These are phyloP conservation scores for Penicillium italicum DNA, from an alignment of 2,329 filamentous ascomycete genomes.

Conservation along the genomic window DNA sequence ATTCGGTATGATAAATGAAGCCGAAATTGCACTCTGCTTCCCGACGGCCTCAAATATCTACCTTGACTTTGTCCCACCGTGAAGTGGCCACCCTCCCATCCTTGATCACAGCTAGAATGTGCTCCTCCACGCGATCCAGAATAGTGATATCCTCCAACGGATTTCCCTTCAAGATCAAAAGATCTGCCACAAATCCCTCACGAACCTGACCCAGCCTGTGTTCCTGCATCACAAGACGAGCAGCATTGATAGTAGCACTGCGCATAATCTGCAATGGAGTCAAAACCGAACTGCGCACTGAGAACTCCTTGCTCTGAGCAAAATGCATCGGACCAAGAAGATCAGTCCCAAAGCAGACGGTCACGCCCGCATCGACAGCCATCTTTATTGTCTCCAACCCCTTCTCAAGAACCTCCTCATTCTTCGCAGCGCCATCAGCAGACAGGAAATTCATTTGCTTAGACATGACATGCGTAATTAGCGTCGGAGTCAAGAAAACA, in stretches of 20 bases:
- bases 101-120: constrained; percentile 53
- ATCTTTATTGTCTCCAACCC: constrained; percentile 50
- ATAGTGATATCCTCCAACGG: constrained; percentile 55
- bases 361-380: constrained; percentile 52
- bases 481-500: constrained; percentile 53
- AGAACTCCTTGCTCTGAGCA: constrained; percentile 52
- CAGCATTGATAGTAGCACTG: constrained; percentile 53
- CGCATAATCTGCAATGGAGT: constrained; percentile 46
- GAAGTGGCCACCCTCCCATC: constrained; percentile 47
- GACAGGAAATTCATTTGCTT: constrained; percentile 35
- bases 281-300: constrained; percentile 44
- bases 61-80: neutral
- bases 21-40: neutral
- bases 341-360: constrained; percentile 56
- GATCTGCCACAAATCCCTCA: constrained; percentile 51
- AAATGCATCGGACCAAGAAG: constrained; percentile 50
- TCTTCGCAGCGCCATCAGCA: constrained; percentile 47
- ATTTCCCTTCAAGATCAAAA: constrained; percentile 52
- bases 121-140: constrained; percentile 48
- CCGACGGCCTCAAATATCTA: neutral
- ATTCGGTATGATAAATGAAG: neutral
- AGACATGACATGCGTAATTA: constrained; percentile 52
- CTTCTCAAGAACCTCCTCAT: constrained; percentile 47
- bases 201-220: constrained; percentile 50
- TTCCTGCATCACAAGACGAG: constrained; percentile 48